Evolutionary conservation across 257 asterid species (phyloP), one percentile per base, ranked within the genome.

Genomic region (Dorcoceras hygrometricum): DNA sequence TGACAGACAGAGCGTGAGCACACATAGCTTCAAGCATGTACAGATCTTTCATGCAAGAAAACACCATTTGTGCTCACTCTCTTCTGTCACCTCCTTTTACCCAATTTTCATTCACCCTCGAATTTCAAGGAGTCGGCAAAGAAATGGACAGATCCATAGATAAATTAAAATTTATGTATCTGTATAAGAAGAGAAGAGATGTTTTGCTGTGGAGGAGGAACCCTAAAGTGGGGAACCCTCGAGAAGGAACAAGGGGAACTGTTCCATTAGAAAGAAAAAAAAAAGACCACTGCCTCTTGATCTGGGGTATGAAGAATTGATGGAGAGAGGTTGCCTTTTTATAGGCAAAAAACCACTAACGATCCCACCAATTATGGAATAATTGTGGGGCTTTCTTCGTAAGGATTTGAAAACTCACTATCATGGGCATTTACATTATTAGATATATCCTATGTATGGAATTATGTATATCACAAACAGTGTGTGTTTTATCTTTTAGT

Each of bases 1-100:
- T 89, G 95, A 84, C 96, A 89, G 95, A 75, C 14, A 86, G 96
- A 89, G 96, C 54, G 91, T 86, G 85, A 86, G 96, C 95, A 89
- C 96, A 32, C 71, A 86, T 89, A 89, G 86, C 71, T 89, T 80
- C 95, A 70, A 73, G 89, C 91, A 86, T 72, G 71, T 68, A 56
- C 58, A 25, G 3, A 62, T 12, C 53, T 43, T 62, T 68, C 68
- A 81, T 78, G 83, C 86, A 56, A 73, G 86, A 78, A 81, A 81
- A 70, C 63, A 76, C 75, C 80, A 81, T 78, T 59, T 60, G 86
- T 81, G 86, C 86, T 81, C 86, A 81, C 86, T 81, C 86, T 81
- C 86, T 81, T 81, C 85, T 74, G 86, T 81, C 83, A 81, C 81
- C 79, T 26, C 75, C 76, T 63, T 78, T 69, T 70, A 68, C 76